Evolutionary conservation across 2,329 filamentous ascomycete species (phyloP).

Genomic region (Samsoniella hepiali): DNA sequence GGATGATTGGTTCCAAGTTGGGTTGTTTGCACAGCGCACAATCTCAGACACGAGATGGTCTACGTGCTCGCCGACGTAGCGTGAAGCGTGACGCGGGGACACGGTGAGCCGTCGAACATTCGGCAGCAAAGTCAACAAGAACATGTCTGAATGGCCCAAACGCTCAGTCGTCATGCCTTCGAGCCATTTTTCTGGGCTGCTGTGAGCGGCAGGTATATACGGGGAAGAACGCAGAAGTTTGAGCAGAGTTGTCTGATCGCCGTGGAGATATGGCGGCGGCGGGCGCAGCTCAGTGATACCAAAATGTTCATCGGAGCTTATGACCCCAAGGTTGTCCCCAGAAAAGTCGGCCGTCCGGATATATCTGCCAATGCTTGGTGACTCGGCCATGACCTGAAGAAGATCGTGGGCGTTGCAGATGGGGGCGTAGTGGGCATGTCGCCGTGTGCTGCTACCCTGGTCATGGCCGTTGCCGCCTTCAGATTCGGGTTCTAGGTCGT

Average conservation of each 20-base stretch:
- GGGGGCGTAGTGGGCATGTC: background rate
- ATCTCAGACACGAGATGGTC: background rate
- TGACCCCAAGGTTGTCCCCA: background rate
- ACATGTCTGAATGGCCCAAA: background rate
- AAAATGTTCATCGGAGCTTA: background rate
- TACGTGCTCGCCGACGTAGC: background rate
- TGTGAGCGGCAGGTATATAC: background rate
- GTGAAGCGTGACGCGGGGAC: background rate
- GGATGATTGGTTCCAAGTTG: background rate
- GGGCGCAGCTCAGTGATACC: background rate
- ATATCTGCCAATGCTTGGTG: background rate
- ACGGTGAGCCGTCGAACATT: background rate
- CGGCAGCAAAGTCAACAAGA: background rate
- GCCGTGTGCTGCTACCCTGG: background rate
- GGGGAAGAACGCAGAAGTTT: background rate
- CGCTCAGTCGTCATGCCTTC: background rate
- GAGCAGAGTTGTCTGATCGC: background rate
- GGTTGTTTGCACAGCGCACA: background rate
- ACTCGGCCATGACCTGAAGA: background rate
- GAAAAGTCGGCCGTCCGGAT: background rate
- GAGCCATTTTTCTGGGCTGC: background rate
- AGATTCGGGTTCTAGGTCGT: background rate
- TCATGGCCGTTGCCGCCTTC: background rate
- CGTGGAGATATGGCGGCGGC: background rate
- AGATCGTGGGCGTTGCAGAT: background rate